Evolutionary conservation across 202 grass and related monocot species (phyloP).

Genomic region (Cymbopogon flexuosus): DNA sequence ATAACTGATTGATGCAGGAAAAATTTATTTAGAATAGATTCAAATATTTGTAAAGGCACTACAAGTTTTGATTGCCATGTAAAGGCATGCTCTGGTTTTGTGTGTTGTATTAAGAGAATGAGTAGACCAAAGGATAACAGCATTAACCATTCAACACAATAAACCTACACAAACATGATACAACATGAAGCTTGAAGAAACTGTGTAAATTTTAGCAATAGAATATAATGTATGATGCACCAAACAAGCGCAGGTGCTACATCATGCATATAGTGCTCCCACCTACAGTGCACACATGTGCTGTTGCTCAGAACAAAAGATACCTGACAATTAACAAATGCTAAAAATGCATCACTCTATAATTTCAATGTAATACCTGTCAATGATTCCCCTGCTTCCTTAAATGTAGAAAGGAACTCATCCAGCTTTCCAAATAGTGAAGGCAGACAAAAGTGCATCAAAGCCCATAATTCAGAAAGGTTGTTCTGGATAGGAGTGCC

Average conservation of each 20-base stretch:
- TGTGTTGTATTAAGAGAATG: background rate
- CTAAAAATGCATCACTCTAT: slow-evolving; percentile 17
- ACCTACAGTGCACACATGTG: background rate
- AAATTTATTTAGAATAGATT: background rate
- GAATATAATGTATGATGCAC: background rate
- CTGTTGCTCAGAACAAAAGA: background rate
- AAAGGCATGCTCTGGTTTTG: background rate
- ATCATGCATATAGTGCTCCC: background rate
- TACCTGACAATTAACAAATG: background rate
- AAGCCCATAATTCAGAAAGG: slow-evolving; percentile 83
- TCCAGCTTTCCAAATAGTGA: slow-evolving; percentile 70
- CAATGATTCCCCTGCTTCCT: slow-evolving; percentile 49
- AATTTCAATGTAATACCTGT: slow-evolving; percentile 49
- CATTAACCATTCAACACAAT: background rate
- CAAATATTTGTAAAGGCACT: background rate
- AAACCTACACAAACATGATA: slow-evolving; percentile 5
- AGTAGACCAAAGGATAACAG: slow-evolving; percentile 4
- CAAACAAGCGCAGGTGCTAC: background rate
- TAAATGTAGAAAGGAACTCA: slow-evolving; percentile 74
- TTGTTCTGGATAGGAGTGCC: slow-evolving; percentile 96
- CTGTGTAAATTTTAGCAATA: background rate
- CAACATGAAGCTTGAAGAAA: slow-evolving; percentile 9
- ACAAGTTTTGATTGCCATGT: background rate
- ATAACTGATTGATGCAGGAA: background rate
- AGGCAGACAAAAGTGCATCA: slow-evolving; percentile 96